Evolutionary conservation across 257 asterid genomes (phyloP).

Genomic region (Coffea eugenioides): DNA sequence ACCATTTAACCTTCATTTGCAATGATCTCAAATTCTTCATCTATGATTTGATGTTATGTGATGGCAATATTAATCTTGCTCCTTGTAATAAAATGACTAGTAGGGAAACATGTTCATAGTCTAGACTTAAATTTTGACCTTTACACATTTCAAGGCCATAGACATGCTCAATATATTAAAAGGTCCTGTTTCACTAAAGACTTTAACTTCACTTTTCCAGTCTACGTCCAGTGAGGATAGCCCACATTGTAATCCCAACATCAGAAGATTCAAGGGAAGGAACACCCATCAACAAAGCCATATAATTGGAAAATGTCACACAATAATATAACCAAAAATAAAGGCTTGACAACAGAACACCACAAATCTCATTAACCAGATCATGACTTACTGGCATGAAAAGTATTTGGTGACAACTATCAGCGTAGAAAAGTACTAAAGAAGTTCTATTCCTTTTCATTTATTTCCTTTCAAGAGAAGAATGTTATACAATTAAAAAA

Average conservation of each 20-base stretch:
- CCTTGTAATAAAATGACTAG: too few relatives aligned
- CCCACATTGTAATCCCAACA: not conserved
- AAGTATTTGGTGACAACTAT: not conserved
- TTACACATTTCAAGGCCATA: not conserved
- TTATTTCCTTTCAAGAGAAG: not conserved
- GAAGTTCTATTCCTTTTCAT: not conserved
- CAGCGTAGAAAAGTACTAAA: not conserved
- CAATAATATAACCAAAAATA: not conserved
- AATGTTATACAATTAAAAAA: not conserved
- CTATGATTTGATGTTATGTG: too few relatives aligned
- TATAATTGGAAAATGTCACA: not conserved
- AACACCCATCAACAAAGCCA: not conserved
- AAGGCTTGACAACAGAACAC: not conserved
- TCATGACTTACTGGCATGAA: not conserved
- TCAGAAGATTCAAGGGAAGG: not conserved
- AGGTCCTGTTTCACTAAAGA: not conserved
- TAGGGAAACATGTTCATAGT: too few relatives aligned
- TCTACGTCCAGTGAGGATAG: too few relatives aligned
- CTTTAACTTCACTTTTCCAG: not conserved
- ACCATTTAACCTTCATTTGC: too few relatives aligned
- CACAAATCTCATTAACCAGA: not conserved
- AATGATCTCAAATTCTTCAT: too few relatives aligned
- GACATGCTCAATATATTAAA: not conserved
- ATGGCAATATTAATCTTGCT: too few relatives aligned
- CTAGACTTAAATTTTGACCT: not conserved